A percentile compares a stretch with the other conserved stretches of the same genome.
Evolutionary conservation across 2,329 filamentous ascomycete genomes (phyloP).

Genomic region (Gremmenia infestans): DNA sequence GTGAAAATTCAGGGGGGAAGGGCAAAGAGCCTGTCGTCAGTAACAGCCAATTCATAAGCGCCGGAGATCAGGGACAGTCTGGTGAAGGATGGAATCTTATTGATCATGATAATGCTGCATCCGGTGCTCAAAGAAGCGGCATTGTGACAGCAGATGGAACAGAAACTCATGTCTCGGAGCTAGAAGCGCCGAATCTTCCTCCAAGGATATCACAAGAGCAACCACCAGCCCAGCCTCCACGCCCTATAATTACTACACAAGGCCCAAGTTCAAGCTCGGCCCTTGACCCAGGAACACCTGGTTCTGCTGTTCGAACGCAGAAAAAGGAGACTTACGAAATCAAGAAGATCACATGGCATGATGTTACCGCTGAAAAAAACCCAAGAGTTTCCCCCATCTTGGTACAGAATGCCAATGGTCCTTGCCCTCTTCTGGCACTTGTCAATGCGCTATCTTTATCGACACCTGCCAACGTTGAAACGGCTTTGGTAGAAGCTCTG

Average conservation of each 20-base stretch:
- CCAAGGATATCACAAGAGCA: conserved; percentile 22
- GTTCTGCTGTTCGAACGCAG: conserved; percentile 15
- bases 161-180: conserved; percentile 12
- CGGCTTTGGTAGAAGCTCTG: conserved; percentile 73
- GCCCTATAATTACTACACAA: conserved; percentile 15
- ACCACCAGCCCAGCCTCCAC: conserved; percentile 23
- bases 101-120: conserved; percentile 20
- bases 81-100: conserved; percentile 27
- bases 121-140: conserved; percentile 23
- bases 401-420: conserved; percentile 89
- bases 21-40: not conserved
- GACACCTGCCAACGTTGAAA: conserved; percentile 60
- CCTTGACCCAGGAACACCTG: conserved; percentile 5
- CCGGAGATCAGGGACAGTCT: conserved; percentile 16
- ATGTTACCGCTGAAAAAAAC: conserved; percentile 53
- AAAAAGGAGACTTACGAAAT: conserved; percentile 78
- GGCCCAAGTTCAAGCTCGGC: conserved; percentile 15
- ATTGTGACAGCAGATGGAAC: conserved; percentile 14
- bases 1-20: conserved; percentile 17
- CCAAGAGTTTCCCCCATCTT: conserved; percentile 79
- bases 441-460: conserved; percentile 89
- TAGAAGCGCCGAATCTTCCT: conserved; percentile 25
- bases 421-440: conserved; percentile 85
- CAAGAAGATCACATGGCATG: conserved; percentile 84
- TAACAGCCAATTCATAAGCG: conserved; percentile 1